Evolutionary conservation across 2,329 filamentous ascomycete species (phyloP), one percentile per base, ranked within the genome.

Genomic region (Lasiodiplodia sp.): DNA sequence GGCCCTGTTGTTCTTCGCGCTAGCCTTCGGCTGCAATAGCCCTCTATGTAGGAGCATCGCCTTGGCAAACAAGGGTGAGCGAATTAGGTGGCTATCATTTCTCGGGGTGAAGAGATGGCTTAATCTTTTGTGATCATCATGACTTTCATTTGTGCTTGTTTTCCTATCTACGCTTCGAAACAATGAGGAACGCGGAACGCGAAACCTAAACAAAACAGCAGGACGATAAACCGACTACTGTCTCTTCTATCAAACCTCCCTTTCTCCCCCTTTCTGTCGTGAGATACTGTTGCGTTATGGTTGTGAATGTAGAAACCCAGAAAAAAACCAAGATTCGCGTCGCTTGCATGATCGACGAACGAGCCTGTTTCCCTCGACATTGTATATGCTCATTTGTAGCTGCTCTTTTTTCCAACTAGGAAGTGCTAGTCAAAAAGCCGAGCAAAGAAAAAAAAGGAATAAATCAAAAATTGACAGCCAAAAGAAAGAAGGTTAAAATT

Each of bases 121-220:
- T 55, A 10, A 34, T 11, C 25, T 60, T 47, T 49, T 14, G 31
- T n/a, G 12, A 23, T 62, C 58, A 62, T 62, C 58, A 62, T 62
- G 58, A 62, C 58, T 62, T 62, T 62, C 58, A 62, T 62, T 49
- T 28, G 38, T 25, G 21, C 12, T 18, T 38, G 23, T 53, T 38
- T 40, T 40, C 18, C 28, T 31, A 25, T 38, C 34, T 58, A 23
- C 14, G 18, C 34, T 14, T 18, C 7, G n/a, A 58, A 25, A 23
- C 18, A 58, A 25, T 6, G 21, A 21, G 7, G 34, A 58, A 37
- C 55, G 31, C 37, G 49, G 53, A 56, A 28, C 28, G 28, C 28
- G 28, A 2, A 47, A 16, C n/a, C 44, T 2, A 18, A 18, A 37
- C 10, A 56, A 4, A 56, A 6, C 28, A 37, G 3, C 2, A 18